A percentile compares a stretch with the other conserved stretches of the same genome.
Evolutionary conservation across 805 yeast species (phyloP).

Genomic region (Ogataea populi-albae): DNA sequence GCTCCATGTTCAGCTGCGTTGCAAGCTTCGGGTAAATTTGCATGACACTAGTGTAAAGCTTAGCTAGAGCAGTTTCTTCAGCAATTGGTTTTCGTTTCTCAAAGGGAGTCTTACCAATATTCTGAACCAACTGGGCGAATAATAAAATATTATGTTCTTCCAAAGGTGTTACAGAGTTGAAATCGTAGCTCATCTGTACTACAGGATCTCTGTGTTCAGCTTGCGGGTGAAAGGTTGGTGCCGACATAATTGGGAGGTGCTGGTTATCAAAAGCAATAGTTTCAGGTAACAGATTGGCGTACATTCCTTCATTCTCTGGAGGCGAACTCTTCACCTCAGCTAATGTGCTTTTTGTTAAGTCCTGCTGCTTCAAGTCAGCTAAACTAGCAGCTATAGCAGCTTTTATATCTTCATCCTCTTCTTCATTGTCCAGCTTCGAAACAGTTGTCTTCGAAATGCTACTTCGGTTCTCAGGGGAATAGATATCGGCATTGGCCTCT

Average conservation of each 20-base stretch:
- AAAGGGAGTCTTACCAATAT: conserved; percentile 42
- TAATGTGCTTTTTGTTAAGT: not conserved
- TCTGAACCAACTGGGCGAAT: conserved; percentile 65
- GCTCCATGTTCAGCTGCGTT: conserved; percentile 53
- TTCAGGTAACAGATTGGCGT: conserved; percentile 25
- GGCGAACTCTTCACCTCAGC: conserved; percentile 1
- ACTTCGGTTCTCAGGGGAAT: not conserved
- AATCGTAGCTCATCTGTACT: too few species aligned
- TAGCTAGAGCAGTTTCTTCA: conserved; percentile 50
- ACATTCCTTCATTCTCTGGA: conserved; percentile 22
- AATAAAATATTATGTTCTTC: conserved; percentile 71
- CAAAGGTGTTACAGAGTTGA: conserved; percentile 43
- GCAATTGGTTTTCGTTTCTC: conserved; percentile 31
- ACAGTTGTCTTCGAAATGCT: conserved; percentile 4
- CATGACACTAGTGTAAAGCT: conserved; percentile 57
- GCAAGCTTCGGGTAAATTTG: conserved; percentile 69
- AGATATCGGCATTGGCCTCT: conserved; percentile 38
- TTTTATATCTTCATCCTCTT: conserved; percentile 83
- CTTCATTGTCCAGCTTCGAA: conserved; percentile 39
- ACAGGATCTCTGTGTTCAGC: too few species aligned
- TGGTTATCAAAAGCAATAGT: too few species aligned
- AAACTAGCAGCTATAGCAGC: conserved; percentile 94
- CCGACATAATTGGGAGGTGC: too few species aligned
- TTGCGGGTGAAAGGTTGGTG: too few species aligned
- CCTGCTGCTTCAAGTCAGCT: conserved; percentile 54